Base-by-base conservation (phyloP, 768 basidiomycete species). In the Hygrophoropsis aurantiaca region DNA sequence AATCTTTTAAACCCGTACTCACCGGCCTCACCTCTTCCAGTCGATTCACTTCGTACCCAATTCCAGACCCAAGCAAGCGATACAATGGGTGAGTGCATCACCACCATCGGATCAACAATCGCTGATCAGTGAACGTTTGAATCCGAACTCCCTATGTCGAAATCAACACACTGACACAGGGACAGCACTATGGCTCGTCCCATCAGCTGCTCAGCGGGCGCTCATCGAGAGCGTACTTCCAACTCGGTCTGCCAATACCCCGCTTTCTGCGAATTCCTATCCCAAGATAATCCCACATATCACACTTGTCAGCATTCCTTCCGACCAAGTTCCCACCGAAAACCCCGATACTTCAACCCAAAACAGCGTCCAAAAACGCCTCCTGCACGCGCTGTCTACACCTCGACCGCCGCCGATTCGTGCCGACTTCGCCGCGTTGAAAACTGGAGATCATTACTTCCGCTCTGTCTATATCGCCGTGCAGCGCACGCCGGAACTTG, bases 181-280 rank as follows among this genome's bases (percentile, higher is more conserved):
- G 11, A 56, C 80, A 40, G 70, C 84, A 11, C 67, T 90, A 3
- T 91, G 88, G 88, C 74, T 91, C 24, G 80, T 90, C 11, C 85
- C 87, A 5, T 57, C 70, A 13, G 52, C 61, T n/a, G 44, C 57
- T 8, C 75, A 80, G 51, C 66, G 75, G 3, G 50, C 64, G 15
- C 67, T 63, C 27, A 69, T 90, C 19, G 60, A 66, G 52, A 64
- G 56, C 10, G 54, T 78, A 46, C 84, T 90, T 78, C 71, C 49
- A 58, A 62, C 41, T 67, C 66, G 44, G 52, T 57, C 54, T 50
- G 36, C 39, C 33, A 39, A 42, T 54, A 54, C n/a, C 36, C 49
- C 19, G 9, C 55, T 55, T 52, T 63, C 58, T 4, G 59, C 62
- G 4, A 67, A 63, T 9, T 80, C 82, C 0, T 90, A 82, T 58